Evolutionary conservation across 108 stramenopile species (phyloP).

Genomic region (Cyclotella choctawhatcheeana): DNA sequence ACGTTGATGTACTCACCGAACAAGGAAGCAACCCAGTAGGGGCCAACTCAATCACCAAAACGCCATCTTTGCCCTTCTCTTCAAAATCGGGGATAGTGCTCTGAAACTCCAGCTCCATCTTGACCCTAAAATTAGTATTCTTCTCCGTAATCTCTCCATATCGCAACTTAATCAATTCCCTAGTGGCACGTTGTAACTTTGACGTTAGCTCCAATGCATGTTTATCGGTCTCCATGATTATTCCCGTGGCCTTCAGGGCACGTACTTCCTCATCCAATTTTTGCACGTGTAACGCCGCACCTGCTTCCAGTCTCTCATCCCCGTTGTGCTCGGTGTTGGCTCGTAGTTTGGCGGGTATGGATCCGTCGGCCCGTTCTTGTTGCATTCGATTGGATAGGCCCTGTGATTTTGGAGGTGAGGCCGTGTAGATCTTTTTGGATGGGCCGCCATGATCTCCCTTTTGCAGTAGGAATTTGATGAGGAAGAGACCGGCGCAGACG

Average conservation of each 20-base stretch:
- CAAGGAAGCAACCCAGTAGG: constrained; percentile 69
- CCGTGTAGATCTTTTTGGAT: too few relatives aligned
- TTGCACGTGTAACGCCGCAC: constrained; percentile 19
- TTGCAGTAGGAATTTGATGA: too few relatives aligned
- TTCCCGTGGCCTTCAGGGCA: constrained; percentile 63
- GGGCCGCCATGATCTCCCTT: too few relatives aligned
- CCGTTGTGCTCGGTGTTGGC: too few relatives aligned
- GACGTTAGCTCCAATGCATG: constrained; percentile 50
- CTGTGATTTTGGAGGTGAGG: too few relatives aligned
- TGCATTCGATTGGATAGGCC: too few relatives aligned
- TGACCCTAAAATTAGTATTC: constrained; percentile 56
- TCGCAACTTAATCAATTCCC: constrained; percentile 56
- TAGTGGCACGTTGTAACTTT: constrained; percentile 69
- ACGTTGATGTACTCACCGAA: constrained; percentile 43
- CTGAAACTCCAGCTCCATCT: constrained; percentile 77
- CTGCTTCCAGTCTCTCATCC: too few relatives aligned
- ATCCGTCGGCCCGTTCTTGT: too few relatives aligned
- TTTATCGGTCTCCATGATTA: constrained; percentile 79
- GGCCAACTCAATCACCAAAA: constrained; percentile 70
- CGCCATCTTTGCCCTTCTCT: constrained; percentile 51
- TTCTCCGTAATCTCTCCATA: constrained; percentile 64
- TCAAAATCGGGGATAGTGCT: constrained; percentile 65
- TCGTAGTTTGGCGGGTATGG: too few relatives aligned
- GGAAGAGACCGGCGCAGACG: too few relatives aligned
- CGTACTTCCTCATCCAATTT: constrained; percentile 68